Evolutionary conservation across 2,329 filamentous ascomycete species (phyloP).

Genomic region (Penicillium sp.): DNA sequence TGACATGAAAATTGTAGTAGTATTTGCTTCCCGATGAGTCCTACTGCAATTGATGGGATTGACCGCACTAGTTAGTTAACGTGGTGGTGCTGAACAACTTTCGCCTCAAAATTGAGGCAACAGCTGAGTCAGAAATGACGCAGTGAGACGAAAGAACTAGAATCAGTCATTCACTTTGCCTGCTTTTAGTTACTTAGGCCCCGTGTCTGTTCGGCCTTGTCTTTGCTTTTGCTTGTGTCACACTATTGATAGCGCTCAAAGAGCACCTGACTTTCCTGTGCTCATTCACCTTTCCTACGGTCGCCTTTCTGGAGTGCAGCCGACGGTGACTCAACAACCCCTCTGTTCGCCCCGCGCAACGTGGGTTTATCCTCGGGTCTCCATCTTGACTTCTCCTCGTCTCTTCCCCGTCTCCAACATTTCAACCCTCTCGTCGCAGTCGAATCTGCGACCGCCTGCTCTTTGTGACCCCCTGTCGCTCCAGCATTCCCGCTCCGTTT

Average conservation of each 20-base stretch:
- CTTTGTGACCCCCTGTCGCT: not conserved
- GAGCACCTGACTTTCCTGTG: not conserved
- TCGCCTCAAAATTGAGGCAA: not conserved
- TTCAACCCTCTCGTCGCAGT: not conserved
- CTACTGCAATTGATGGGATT: not conserved
- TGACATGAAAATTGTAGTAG: not conserved
- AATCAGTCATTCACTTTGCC: not conserved
- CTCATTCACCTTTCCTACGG: constrained; percentile 1
- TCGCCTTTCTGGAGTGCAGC: not conserved
- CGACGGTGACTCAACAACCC: constrained; percentile 23
- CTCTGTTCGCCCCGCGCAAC: constrained; percentile 21
- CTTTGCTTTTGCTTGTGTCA: not conserved
- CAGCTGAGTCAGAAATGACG: constrained; percentile 3
- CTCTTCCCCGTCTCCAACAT: not conserved
- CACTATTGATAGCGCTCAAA: not conserved
- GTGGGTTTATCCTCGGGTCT: constrained; percentile 13
- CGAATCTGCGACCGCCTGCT: not conserved
- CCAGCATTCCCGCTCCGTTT: constrained; percentile 20
- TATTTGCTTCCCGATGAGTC: not conserved
- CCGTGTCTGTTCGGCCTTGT: not conserved
- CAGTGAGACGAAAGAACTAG: not conserved
- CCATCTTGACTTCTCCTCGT: constrained; percentile 11
- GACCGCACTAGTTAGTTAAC: not conserved
- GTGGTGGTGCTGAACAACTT: not conserved
- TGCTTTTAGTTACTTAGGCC: not conserved